These are phyloP conservation scores for Cercospora sesami DNA, from an alignment of 2,329 filamentous ascomycete genomes.

Conservation along the genomic window DNA sequence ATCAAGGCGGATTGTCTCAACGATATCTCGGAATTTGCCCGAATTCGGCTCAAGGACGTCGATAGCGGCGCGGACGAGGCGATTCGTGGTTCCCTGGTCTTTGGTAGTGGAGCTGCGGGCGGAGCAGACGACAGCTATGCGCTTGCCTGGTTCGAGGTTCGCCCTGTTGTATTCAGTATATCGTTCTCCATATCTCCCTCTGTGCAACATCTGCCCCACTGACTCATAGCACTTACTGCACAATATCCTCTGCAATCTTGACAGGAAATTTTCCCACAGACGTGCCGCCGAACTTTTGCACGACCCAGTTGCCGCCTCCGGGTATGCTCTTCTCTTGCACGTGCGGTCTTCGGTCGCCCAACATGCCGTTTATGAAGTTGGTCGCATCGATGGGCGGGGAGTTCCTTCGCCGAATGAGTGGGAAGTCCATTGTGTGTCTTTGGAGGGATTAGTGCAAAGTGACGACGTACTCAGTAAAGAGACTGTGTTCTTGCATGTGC, in stretches of 20 bases:
- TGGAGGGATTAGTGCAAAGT: not conserved
- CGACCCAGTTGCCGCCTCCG: slow-evolving; percentile 66
- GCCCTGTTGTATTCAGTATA: slow-evolving; percentile 41
- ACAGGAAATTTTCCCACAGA: slow-evolving; percentile 90
- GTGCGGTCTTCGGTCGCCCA: slow-evolving; percentile 41
- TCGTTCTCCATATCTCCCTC: not conserved
- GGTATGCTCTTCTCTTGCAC: slow-evolving; percentile 51
- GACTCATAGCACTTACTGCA: slow-evolving; percentile 47
- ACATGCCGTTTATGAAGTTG: slow-evolving; percentile 30
- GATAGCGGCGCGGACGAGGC: slow-evolving; percentile 54
- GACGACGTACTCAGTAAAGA: not conserved
- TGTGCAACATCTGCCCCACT: not conserved
- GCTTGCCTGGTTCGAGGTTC: slow-evolving; percentile 58
- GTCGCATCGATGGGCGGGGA: slow-evolving; percentile 26
- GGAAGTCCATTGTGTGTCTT: slow-evolving; percentile 27
- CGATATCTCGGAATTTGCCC: slow-evolving; percentile 67
- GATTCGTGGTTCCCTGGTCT: slow-evolving; percentile 89
- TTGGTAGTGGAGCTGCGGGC: slow-evolving; percentile 94
- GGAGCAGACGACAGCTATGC: slow-evolving; percentile 91
- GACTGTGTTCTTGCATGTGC: not conserved
- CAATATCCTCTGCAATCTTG: slow-evolving; percentile 60
- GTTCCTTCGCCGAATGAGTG: slow-evolving; percentile 25
- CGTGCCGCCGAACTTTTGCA: slow-evolving; percentile 94
- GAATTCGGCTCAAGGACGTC: slow-evolving; percentile 46
- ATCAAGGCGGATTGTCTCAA: slow-evolving; percentile 78